Evolutionary conservation across 352 stramenopile species (phyloP), one percentile per base, ranked within the genome.

Genomic region (Globisporangium splendens): DNA sequence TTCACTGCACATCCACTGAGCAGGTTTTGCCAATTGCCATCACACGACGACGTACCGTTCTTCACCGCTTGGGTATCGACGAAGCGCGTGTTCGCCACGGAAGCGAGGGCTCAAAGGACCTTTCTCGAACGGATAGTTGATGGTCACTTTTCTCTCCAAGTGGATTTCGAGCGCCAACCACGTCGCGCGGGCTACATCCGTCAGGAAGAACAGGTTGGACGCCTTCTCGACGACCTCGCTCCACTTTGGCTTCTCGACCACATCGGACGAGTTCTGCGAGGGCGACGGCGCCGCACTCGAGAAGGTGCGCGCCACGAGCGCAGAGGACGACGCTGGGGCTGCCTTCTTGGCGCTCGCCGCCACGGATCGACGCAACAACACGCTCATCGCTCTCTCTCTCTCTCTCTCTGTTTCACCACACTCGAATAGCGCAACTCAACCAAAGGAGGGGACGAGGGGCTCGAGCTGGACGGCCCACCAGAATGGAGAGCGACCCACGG

Each of bases 51-150:
- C 75, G 61, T 64, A 92, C 80, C 98, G 89, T 74, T 99, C 98
- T 73, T 99, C 98, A 47, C 98, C 98, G 46, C 86, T 98, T n/a
- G 98, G 97, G 80, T 99, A 99, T 56, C 98, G 89, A 63, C 97
- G 87, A 55, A 99, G 72, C 18, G 96, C 96, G 72, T 99, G 98
- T 72, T 99, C 98, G 41, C 97, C 98, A 70, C 98, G 95, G 79
- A 99, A 99, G 56, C 97, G 94, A 53, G 98, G 96, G 69, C 84
- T 98, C 39, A 99, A 63, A 59, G 93, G 85, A 61, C 91, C 92
- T 73, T 99, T 98, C 70, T 99, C 98, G 70, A 98, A 99, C 50
- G 97, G 97, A 77, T 99, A 99, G 84, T 99, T 99, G 79, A 99
- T 98, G 33, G 96, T 99, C 18, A 98, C 85, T 76, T 99, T 98